Conservation (phyloP, 352 stramenopile species). For the Blastocystis hominis region DNA sequence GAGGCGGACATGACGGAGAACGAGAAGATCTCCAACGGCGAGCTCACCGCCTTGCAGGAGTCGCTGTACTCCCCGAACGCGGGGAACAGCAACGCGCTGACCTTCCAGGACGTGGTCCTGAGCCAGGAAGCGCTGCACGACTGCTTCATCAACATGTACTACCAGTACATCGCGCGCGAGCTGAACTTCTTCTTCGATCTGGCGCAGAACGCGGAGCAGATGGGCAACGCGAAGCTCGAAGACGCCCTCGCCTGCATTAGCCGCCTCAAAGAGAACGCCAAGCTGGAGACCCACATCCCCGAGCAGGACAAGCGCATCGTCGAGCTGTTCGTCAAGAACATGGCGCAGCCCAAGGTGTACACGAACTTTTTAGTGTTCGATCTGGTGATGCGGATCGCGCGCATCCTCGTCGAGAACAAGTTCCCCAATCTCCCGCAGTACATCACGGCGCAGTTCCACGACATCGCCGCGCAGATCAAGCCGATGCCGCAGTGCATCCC, state of each 20-base stretch:
- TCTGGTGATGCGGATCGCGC: not conserved
- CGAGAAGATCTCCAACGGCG: not conserved
- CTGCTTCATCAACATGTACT: not conserved
- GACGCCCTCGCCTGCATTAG: not conserved
- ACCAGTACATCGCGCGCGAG: not conserved
- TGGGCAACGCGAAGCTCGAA: not conserved
- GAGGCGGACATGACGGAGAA: conserved; percentile 6
- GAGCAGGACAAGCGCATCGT: not conserved
- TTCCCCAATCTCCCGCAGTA: not conserved
- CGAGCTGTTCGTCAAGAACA: not conserved
- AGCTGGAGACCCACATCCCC: not conserved
- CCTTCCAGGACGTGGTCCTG: not conserved
- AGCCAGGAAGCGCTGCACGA: not conserved
- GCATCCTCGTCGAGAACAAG: not conserved
- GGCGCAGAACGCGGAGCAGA: not conserved
- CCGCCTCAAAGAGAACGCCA: not conserved
- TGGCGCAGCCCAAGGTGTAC: not conserved
- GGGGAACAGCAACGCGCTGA: not conserved
- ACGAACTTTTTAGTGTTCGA: not conserved
- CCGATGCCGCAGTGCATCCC: not conserved
- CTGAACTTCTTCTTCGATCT: not conserved
- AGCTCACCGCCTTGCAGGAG: not conserved
- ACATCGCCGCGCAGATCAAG: not conserved
- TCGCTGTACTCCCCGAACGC: not conserved
- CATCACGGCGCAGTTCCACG: not conserved